Base-by-base conservation (phyloP, 352 stramenopile genomes). In the Globisporangium cystogenes region DNA sequence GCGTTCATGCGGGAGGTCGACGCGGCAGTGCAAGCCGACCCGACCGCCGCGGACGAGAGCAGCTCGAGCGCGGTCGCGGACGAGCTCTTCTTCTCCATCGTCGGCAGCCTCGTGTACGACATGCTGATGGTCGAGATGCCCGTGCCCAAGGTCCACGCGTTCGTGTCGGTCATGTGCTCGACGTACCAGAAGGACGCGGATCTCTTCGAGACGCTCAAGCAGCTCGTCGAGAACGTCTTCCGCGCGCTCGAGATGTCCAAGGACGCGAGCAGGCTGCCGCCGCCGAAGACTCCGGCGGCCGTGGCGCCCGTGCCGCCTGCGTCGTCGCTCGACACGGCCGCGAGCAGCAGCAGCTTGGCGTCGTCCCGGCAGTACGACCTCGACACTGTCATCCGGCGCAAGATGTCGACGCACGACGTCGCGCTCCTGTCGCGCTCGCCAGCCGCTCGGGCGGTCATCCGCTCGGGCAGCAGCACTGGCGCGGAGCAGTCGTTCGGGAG, bases 91-190 rank as follows among this genome's bases (percentile, higher is more conserved):
- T 93, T 93, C 60, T 90, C 82, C 0, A 65, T 90, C 8, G 87
- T 89, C 48, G 82, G 82, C 1, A 89, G 75, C 48, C 64, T 93
- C 14, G 74, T 91, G 45, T 93, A 90, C 66, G 81, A 91, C 53
- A 93, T 93, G 82, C 75, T 93, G 14, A 90, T 74, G 11, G 77
- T 93, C 29, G 78, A 93, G 46, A 75, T 90, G 12, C 72, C 80
- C 4, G 64, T 91, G 0, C 61, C 66, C 6, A 88, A 93, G 27
- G 76, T 90, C 12, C 65, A 89, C 31, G 84, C 78, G 1, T 93
- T 93, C 52, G 80, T 93, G 20, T 62, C 64, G 7, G 82, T 88
- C 41, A 93, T 93, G 82, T 87, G 80, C 40, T 82, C 78, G 11
- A 91, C 78, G 44, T 93, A 93, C 52, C 72, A 90, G 54, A 90